These are phyloP conservation scores for Rhizomucor pusillus DNA, from an alignment of 371 early-diverging fungal species.

Conservation along the genomic window DNA sequence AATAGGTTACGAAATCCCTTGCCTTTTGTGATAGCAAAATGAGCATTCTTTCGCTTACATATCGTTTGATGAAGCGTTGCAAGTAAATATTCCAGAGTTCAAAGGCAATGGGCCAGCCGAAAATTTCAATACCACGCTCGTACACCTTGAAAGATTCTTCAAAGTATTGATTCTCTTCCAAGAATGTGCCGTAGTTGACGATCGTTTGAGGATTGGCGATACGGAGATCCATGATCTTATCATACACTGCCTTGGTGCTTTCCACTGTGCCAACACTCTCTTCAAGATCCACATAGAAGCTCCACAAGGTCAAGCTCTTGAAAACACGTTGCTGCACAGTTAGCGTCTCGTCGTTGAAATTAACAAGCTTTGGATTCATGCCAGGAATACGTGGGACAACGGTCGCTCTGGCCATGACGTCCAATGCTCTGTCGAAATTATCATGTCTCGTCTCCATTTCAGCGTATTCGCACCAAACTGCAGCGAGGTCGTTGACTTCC, in stretches of 20 bases:
- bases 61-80: slow-evolving; percentile 81
- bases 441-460: slow-evolving; percentile 88
- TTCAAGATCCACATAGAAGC: slow-evolving; percentile 91
- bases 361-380: slow-evolving; percentile 42
- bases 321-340: slow-evolving; percentile 85
- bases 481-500: slow-evolving; percentile 82
- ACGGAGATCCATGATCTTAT: slow-evolving; percentile 88
- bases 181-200: slow-evolving; percentile 89
- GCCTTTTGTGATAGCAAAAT: neutral
- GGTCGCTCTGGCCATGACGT: slow-evolving; percentile 80
- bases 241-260: slow-evolving; percentile 85
- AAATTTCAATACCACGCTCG: slow-evolving; percentile 94
- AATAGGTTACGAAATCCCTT: too few species aligned
- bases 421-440: slow-evolving; percentile 63
- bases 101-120: slow-evolving; percentile 95
- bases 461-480: slow-evolving; percentile 92
- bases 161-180: slow-evolving; percentile 88
- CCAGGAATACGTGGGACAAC: slow-evolving; percentile 47
- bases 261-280: slow-evolving; percentile 90
- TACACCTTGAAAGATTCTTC: slow-evolving; percentile 95
- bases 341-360: slow-evolving; percentile 64
- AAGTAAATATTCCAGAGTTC: slow-evolving; percentile 98
- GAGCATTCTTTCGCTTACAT: slow-evolving; percentile 49
- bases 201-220: slow-evolving; percentile 95
- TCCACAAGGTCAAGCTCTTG: slow-evolving; percentile 91